Evolutionary conservation across 108 stramenopile species (phyloP).

Genomic region (Cyclostephanos tholiformis): DNA sequence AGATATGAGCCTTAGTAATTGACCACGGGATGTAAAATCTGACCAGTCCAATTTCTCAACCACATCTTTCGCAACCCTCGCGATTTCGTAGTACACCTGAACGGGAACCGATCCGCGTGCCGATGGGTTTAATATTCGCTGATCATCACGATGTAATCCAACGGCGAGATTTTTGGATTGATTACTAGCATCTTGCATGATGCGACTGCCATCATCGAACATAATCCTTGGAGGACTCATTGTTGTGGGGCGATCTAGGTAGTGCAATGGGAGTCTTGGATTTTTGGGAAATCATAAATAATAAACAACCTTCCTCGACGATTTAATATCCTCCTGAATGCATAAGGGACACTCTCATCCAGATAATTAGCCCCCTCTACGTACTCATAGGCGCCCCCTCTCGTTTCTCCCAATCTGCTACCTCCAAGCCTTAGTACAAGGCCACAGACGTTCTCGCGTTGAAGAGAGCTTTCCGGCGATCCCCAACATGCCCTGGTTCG

Average conservation of each 20-base stretch:
- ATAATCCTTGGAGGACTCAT: slow-evolving; percentile 65
- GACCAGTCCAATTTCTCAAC: slow-evolving; percentile 48
- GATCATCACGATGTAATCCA: slow-evolving; percentile 2
- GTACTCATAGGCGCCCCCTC: too few relatives aligned
- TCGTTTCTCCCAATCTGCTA: too few relatives aligned
- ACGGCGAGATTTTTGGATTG: not conserved
- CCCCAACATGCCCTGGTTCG: too few relatives aligned
- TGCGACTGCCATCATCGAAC: slow-evolving; percentile 87
- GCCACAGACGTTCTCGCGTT: too few relatives aligned
- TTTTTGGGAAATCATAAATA: too few relatives aligned
- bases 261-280: too few relatives aligned
- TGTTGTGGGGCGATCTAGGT: not conserved
- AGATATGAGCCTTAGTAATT: slow-evolving; percentile 14
- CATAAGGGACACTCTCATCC: too few relatives aligned
- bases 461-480: too few relatives aligned
- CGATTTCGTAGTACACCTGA: slow-evolving; percentile 72
- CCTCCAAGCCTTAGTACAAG: too few relatives aligned
- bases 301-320: too few relatives aligned
- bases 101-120: slow-evolving; percentile 50
- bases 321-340: too few relatives aligned
- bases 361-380: too few relatives aligned
- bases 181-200: slow-evolving; percentile 47
- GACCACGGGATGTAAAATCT: slow-evolving; percentile 25
- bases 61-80: slow-evolving; percentile 54
- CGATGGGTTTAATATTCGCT: slow-evolving; percentile 10